Evolutionary conservation across 768 basidiomycete genomes (phyloP).

Genomic region (Daedalea quercina): DNA sequence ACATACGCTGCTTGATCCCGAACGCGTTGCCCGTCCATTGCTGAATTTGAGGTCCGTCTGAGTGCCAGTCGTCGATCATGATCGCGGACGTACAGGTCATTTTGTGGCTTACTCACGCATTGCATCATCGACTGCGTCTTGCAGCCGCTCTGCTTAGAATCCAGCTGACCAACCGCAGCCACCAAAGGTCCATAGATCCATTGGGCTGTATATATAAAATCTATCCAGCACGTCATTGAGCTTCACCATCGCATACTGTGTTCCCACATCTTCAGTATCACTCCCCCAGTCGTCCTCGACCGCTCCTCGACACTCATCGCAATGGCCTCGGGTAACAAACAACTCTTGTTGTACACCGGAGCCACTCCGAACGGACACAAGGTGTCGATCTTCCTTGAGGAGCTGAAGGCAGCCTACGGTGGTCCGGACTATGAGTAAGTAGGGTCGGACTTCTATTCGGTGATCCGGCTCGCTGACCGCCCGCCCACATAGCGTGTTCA

Average conservation of each 20-base stretch:
- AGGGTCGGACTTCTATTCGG: background rate
- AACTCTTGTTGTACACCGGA: constrained; percentile 25
- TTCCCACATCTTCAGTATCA: background rate
- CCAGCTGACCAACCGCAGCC: too few relatives aligned
- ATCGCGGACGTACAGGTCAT: too few relatives aligned
- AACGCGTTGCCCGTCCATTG: too few relatives aligned
- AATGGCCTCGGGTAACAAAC: constrained; percentile 11
- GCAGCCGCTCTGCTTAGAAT: too few relatives aligned
- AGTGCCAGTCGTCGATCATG: too few relatives aligned
- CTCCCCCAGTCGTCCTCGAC: background rate
- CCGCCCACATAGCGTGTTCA: constrained; percentile 32
- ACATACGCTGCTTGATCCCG: too few relatives aligned
- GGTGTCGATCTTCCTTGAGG: constrained; percentile 52
- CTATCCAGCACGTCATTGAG: background rate
- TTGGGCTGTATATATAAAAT: background rate
- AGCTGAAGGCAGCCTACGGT: constrained; percentile 41
- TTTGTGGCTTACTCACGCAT: too few relatives aligned
- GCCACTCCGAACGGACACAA: constrained; percentile 52
- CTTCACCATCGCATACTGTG: background rate
- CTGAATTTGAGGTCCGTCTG: too few relatives aligned
- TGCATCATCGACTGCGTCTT: too few relatives aligned
- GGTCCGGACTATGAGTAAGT: constrained; percentile 43
- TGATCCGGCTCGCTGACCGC: background rate
- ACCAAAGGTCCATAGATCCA: background rate
- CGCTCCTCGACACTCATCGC: background rate